Evolutionary conservation across 1,284 basidiomycete species (phyloP), one percentile per base, ranked within the genome.

Genomic region (Acaromyces ingoldii): DNA sequence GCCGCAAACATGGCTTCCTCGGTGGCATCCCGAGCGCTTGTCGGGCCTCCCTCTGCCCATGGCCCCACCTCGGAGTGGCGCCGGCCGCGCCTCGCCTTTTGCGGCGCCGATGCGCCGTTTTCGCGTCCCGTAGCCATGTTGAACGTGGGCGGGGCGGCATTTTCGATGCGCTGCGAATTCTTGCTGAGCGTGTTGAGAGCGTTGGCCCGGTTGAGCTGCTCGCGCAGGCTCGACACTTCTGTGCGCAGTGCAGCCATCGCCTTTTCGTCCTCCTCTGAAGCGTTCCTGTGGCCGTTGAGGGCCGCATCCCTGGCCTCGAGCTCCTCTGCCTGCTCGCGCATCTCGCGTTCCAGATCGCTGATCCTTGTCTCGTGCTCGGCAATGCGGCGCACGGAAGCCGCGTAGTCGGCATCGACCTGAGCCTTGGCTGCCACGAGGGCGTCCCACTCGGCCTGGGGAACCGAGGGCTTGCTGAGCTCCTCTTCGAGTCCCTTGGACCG

Each of bases 191-290:
- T 54, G 7, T 48, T 46, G 6, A 72, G 58, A 4, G 93, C 90
- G 70, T 91, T 91, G 19, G 91, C 86, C 26, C 95, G 84, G 70
- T 92, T 91, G 61, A 98, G 84, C 76, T 98, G 93, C 75, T 98
- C 95, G 56, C 91, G 88, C 46, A 98, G 80, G 60, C 80, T 85
- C 76, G 86, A 85, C 58, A 98, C 85, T 80, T 99, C 95, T 64
- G 84, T 87, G 76, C 95, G 90, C 69, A 99, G 83, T 0, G 86
- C 86, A 58, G 85, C 80, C 55, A 97, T 89, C 25, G 92, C 86
- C 9, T 86, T 86, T 53, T 80, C 84, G 71, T 93, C 90, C 63
- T 92, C 90, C 11, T 83, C 81, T 3, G 67, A 63, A 31, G 65
- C 62, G 60, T 72, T 70, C 48, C 57, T 60, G 28, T 53, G 55